Evolutionary conservation across 1,139 yeast genomes (phyloP).

Genomic region (Trichomonascaceae sp.): DNA sequence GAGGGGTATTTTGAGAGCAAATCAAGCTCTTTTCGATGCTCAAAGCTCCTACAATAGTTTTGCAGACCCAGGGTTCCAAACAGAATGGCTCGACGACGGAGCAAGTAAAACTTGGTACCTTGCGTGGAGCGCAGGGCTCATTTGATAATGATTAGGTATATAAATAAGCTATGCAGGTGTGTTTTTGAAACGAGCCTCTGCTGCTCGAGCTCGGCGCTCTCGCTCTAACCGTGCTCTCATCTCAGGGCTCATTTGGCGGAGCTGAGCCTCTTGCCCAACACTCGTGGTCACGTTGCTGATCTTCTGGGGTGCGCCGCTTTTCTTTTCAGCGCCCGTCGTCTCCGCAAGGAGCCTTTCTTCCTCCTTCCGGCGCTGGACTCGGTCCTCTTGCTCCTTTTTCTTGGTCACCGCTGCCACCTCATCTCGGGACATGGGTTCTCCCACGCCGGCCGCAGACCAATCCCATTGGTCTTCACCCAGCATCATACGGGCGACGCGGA

Average conservation of each 20-base stretch:
- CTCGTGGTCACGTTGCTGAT: conserved; percentile 20
- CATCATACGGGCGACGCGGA: conserved; percentile 53
- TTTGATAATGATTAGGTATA: too few species aligned
- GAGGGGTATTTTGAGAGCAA: conserved; percentile 72
- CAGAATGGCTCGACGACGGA: conserved; percentile 61
- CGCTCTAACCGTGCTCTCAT: conserved; percentile 72
- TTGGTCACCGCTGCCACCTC: conserved; percentile 37
- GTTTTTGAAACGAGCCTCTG: conserved; percentile 63
- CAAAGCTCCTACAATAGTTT: conserved; percentile 54
- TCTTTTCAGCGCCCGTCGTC: conserved; percentile 9
- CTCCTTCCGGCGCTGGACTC: conserved; percentile 22
- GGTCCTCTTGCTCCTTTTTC: conserved; percentile 27
- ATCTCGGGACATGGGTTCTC: conserved; percentile 49
- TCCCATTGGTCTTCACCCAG: conserved; percentile 59
- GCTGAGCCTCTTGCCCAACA: conserved; percentile 13
- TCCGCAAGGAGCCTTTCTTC: conserved; percentile 21
- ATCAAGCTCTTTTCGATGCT: conserved; percentile 70
- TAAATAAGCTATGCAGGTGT: conserved; percentile 1
- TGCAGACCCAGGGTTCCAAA: conserved; percentile 35
- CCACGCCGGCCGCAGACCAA: conserved; percentile 63
- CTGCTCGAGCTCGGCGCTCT: conserved; percentile 93
- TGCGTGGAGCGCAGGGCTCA: conserved; percentile 46
- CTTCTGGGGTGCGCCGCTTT: conserved; percentile 26
- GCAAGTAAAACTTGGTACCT: conserved; percentile 85
- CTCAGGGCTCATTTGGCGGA: conserved; percentile 40